These are phyloP conservation scores for Trichosporon ovoides DNA, from an alignment of 1,284 basidiomycete species.

Conservation along the genomic window DNA sequence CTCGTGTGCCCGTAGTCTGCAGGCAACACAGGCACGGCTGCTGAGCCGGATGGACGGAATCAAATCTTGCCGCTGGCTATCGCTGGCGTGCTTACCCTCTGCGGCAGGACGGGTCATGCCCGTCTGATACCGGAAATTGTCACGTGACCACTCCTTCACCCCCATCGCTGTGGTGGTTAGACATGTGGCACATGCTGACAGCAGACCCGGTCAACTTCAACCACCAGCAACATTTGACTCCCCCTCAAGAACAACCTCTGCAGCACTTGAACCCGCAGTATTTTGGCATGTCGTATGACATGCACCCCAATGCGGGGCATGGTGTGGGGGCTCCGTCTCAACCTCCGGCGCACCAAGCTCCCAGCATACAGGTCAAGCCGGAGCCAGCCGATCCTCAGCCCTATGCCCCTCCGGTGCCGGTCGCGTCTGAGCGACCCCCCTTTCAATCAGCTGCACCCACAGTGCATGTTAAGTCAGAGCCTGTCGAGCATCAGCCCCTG, in stretches of 20 bases:
- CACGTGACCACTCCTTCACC: neutral
- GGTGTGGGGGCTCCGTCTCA: neutral
- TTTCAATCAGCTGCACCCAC: no score
- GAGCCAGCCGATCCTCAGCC: neutral
- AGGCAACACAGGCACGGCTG: no score
- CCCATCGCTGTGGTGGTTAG: no score
- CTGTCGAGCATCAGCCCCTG: neutral
- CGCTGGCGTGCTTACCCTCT: neutral
- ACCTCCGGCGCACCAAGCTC: neutral
- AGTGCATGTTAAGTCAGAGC: neutral
- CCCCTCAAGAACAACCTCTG: neutral
- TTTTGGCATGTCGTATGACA: neutral
- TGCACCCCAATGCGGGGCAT: neutral
- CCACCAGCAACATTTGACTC: neutral
- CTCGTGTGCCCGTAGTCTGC: no score
- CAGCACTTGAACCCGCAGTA: neutral
- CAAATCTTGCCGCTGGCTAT: neutral
- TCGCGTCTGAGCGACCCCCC: no score
- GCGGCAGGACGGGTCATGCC: neutral
- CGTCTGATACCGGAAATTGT: neutral
- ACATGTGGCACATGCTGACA: neutral
- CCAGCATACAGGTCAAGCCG: neutral
- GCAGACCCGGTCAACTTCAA: neutral
- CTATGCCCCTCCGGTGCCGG: no score
- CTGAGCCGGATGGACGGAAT: no score